Evolutionary conservation across 1,284 basidiomycete genomes (phyloP).

Genomic region (Schizophyllum amplum): DNA sequence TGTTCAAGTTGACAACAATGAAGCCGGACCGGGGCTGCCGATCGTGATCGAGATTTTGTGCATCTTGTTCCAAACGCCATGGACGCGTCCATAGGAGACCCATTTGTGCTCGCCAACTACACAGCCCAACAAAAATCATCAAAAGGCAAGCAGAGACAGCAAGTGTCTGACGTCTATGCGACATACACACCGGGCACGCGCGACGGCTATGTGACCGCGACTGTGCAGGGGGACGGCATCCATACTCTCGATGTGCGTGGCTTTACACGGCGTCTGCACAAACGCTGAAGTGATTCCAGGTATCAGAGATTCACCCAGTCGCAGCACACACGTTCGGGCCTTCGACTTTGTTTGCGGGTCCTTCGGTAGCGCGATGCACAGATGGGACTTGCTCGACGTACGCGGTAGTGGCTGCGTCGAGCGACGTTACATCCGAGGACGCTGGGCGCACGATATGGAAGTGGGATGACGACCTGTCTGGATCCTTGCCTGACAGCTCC

Average conservation of each 20-base stretch:
- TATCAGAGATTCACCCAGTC: slow-evolving; percentile 56
- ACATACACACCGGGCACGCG: slow-evolving; percentile 23
- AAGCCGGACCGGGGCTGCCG: too few relatives aligned
- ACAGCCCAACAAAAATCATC: slow-evolving; percentile 20
- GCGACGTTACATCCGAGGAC: slow-evolving; percentile 33
- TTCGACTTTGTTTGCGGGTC: slow-evolving; percentile 49
- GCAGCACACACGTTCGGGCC: slow-evolving; percentile 62
- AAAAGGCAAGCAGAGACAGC: slow-evolving; percentile 16
- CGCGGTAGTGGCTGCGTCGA: slow-evolving; percentile 38
- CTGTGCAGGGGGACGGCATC: slow-evolving; percentile 62
- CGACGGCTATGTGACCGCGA: slow-evolving; percentile 53
- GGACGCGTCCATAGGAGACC: slow-evolving; percentile 46
- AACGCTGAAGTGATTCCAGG: slow-evolving; percentile 27
- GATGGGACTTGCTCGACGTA: slow-evolving; percentile 43
- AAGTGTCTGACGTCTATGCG: not conserved
- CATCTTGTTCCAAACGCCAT: slow-evolving; percentile 17
- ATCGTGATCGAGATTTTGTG: too few relatives aligned
- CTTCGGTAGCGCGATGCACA: slow-evolving; percentile 39
- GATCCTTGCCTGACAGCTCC: slow-evolving; percentile 11
- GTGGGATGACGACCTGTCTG: slow-evolving; percentile 51
- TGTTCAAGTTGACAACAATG: too few relatives aligned
- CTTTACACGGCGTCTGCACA: slow-evolving; percentile 2
- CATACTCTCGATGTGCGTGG: slow-evolving; percentile 60
- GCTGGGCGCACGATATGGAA: slow-evolving; percentile 46
- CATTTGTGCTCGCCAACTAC: slow-evolving; percentile 50